A percentile compares a stretch with the other conserved stretches of the same genome.
Evolutionary conservation across 192 early-diverging fungal species (phyloP).

Genomic region (Phlyctochytrium bullatum): DNA sequence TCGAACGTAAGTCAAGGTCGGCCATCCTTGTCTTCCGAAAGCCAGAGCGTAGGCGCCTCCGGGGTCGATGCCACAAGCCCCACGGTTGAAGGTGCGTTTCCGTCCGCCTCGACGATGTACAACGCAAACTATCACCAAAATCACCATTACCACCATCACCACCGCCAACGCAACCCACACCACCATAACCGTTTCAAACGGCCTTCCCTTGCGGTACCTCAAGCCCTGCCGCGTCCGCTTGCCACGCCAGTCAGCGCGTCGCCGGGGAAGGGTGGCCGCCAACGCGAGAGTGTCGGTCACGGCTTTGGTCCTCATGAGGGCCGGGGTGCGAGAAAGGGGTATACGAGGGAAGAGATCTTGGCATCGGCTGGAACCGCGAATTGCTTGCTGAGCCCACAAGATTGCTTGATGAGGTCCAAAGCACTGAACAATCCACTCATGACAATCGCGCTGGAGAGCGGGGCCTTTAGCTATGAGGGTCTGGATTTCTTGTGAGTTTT

Average conservation of each 20-base stretch:
- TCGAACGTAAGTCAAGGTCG: too few relatives aligned
- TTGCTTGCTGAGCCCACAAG: background rate
- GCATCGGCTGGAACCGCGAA: background rate
- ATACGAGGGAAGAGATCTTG: background rate
- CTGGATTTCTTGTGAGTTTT: conserved; percentile 20
- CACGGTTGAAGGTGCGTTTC: too few relatives aligned
- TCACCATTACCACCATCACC: conserved; percentile 4
- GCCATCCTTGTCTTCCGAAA: too few relatives aligned
- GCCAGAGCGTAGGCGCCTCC: too few relatives aligned
- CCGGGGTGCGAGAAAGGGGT: conserved; percentile 3
- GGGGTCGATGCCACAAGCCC: too few relatives aligned
- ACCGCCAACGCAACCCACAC: background rate
- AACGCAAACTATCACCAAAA: too few relatives aligned
- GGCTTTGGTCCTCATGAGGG: too few relatives aligned
- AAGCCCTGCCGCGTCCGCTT: background rate
- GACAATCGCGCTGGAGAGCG: conserved; percentile 9
- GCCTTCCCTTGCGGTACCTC: background rate
- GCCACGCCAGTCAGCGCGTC: too few relatives aligned
- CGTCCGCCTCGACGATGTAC: too few relatives aligned
- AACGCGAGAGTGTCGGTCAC: too few relatives aligned
- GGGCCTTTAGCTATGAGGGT: conserved; percentile 13
- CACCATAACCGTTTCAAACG: background rate
- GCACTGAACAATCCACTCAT: conserved; percentile 13
- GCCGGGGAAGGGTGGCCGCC: too few relatives aligned
- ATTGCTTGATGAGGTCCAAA: conserved; percentile 3